Evolutionary conservation across 2,329 filamentous ascomycete species (phyloP), one percentile per base, ranked within the genome.

Genomic region (Endoconidiophora laricicola): DNA sequence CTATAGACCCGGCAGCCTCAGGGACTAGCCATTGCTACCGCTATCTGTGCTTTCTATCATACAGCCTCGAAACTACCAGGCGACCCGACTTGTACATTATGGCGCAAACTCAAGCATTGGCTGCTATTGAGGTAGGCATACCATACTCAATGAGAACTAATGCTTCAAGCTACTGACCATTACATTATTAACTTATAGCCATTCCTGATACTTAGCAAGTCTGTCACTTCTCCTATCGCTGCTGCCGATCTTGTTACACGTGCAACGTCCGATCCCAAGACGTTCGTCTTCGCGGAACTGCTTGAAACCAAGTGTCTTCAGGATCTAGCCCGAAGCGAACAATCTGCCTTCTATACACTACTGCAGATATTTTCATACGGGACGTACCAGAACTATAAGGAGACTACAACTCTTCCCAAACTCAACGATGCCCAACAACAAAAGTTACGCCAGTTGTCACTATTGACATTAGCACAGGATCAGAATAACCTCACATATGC

Each of bases 271-370:
- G 81, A 81, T 50, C 79, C 84, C 24, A 85, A 87, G 65, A 94
- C 88, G 56, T 98, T 82, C 65, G 75, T 96, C 66, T 98, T 98
- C 69, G 78, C 84, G 57, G 90, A 96, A 67, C 80, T 98, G n/a
- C 79, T 98, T 37, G 74, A 83, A 58, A 79, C 80, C 1, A 78
- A 84, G 0, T 79, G 86, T 58, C 79, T 96, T 57, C 83, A 91
- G 64, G 73, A 76, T 10, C 78, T 96, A 42, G 62, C 77, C 38
- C 63, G 63, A 6, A 60, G 60, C 18, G 56, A 58, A n/a, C 61
- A 72, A 36, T 67, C 71, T 2, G 57, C 68, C 3, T 67, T 86
- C 64, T 71, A 91, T 46, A 76, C 70, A 1, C 73, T 94, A 12
- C 80, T 98, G 42, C 75, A 88, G 64, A 81, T 93, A 59, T 98